phyloP scores from a whole-genome alignment of 768 basidiomycete genomes.

The Trametes coccinea region DNA sequence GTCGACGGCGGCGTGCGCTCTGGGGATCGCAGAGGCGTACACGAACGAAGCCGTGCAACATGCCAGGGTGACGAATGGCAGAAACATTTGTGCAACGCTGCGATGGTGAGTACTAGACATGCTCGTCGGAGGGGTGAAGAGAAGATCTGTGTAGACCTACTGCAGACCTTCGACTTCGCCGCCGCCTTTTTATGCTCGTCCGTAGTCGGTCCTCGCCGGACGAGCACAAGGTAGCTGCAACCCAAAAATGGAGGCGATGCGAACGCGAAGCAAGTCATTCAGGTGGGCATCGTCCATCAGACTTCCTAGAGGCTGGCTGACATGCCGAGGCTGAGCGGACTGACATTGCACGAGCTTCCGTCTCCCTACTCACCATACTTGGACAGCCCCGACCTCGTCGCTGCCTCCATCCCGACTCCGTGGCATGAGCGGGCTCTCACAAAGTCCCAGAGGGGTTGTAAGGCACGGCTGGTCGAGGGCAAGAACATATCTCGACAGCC shows the following conservation, averaged over 20 bases:
- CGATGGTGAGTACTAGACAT: background rate
- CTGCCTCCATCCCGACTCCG: background rate
- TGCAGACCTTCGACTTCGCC: background rate
- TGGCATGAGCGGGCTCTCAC: constrained; percentile 1
- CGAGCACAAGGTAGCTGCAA: constrained; percentile 1
- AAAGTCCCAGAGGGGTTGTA: background rate
- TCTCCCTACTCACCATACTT: background rate
- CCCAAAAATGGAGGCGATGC: constrained; percentile 10
- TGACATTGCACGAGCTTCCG: background rate
- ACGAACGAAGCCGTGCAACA: background rate
- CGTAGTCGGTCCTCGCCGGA: background rate
- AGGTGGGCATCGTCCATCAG: constrained; percentile 15
- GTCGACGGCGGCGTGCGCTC: background rate
- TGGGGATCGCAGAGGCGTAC: background rate
- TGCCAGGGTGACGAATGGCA: constrained; percentile 3
- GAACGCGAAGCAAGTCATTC: constrained; percentile 13
- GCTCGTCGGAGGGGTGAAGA: background rate
- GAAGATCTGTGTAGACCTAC: background rate
- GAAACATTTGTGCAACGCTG: background rate
- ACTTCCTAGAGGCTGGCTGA: constrained; percentile 12
- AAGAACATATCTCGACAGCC: background rate
- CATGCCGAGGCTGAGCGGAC: constrained; percentile 4
- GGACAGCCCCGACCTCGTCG: background rate
- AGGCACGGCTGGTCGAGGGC: background rate
- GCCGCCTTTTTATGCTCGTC: background rate